Conservation (phyloP, 1,139 yeast genomes). For the Taphrina pruni region DNA sequence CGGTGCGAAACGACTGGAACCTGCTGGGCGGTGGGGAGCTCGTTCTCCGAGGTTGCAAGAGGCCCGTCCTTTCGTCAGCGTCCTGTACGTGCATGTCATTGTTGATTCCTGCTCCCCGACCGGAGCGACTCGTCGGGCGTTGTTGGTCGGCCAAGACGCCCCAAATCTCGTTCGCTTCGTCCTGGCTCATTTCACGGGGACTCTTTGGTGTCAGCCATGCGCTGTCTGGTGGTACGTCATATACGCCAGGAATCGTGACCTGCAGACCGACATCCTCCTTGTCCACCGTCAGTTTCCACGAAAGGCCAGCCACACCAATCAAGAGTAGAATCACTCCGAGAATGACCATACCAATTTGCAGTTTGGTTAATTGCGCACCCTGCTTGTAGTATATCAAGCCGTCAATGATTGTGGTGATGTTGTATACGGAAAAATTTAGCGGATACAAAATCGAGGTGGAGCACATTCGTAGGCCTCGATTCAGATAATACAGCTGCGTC, state of each 20-base stretch:
- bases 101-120: background rate
- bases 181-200: constrained; percentile 23
- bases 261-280: constrained; percentile 38
- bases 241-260: constrained; percentile 37
- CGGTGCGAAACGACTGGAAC: constrained; percentile 16
- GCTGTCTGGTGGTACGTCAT: constrained; percentile 32
- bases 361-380: constrained; percentile 54
- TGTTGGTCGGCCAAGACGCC: constrained; percentile 24
- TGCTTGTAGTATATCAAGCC: constrained; percentile 71
- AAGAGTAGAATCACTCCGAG: constrained; percentile 61
- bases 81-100: background rate
- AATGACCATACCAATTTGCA: constrained; percentile 57
- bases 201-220: constrained; percentile 36
- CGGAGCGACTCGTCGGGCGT: constrained; percentile 7
- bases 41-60: constrained; percentile 15
- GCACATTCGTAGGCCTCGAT: constrained; percentile 71
- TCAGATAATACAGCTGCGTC: constrained; percentile 73
- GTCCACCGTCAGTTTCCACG: constrained; percentile 53
- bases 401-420: constrained; percentile 72
- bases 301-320: constrained; percentile 62
- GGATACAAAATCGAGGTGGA: constrained; percentile 85
- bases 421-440: constrained; percentile 81
- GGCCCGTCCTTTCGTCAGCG: constrained; percentile 12
- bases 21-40: constrained; percentile 11
- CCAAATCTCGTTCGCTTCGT: constrained; percentile 25